Evolutionary conservation across 2,329 filamentous ascomycete genomes (phyloP).

Genomic region (Massarina eburnea): DNA sequence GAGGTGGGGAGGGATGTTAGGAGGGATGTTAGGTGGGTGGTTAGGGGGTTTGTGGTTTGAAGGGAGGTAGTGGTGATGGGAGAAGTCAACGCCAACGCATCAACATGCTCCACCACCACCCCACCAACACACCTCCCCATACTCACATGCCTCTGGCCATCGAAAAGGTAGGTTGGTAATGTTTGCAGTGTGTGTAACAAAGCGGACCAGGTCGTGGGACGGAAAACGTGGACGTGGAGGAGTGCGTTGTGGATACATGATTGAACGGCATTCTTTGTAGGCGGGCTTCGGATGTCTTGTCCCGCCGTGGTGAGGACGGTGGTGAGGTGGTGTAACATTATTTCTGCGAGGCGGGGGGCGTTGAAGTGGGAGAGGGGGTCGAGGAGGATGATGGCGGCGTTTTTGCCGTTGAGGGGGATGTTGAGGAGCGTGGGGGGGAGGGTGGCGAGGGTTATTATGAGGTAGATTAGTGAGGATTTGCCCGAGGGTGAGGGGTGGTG

Average conservation of each 20-base stretch:
- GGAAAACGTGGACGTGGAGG: slow-evolving; percentile 61
- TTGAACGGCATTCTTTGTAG: slow-evolving; percentile 8
- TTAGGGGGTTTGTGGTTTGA: slow-evolving; percentile 12
- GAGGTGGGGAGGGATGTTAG: slow-evolving; percentile 14
- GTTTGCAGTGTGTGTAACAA: slow-evolving; percentile 53
- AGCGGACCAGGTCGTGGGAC: slow-evolving; percentile 53
- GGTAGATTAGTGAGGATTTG: slow-evolving; percentile 62
- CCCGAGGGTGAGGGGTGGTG: slow-evolving; percentile 50
- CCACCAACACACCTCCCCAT: slow-evolving; percentile 50
- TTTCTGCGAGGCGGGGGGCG: slow-evolving; percentile 48
- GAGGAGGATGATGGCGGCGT: slow-evolving; percentile 52
- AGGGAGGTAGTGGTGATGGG: background rate
- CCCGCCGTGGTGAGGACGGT: background rate
- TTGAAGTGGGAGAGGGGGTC: slow-evolving; percentile 60
- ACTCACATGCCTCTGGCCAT: slow-evolving; percentile 52
- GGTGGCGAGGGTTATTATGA: slow-evolving; percentile 54
- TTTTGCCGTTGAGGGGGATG: slow-evolving; percentile 45
- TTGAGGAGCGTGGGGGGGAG: slow-evolving; percentile 44
- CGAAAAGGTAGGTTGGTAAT: slow-evolving; percentile 55
- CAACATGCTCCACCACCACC: slow-evolving; percentile 58
- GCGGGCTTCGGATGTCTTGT: background rate
- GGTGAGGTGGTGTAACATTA: slow-evolving; percentile 30
- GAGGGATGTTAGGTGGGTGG: slow-evolving; percentile 12
- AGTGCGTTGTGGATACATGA: slow-evolving; percentile 46
- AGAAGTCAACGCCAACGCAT: slow-evolving; percentile 46